Base-by-base conservation (phyloP, 78 protist species). In the Chrysochromulina parva region DNA sequence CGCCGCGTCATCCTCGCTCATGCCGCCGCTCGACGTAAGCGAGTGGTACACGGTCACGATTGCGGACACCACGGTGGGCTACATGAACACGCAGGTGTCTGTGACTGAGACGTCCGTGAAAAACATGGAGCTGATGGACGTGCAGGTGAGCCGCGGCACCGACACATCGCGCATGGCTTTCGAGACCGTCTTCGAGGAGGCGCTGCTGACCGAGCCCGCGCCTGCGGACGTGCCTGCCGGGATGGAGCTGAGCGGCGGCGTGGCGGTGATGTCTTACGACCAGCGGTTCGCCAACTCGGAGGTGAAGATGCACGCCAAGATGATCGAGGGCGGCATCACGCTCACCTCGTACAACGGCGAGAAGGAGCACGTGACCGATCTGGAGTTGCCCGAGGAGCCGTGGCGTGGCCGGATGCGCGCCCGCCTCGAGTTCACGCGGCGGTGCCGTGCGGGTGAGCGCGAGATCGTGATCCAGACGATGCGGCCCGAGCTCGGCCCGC, bases 91-190 rank as follows among this genome's bases (percentile, higher is more conserved):
- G 13, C 14, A 14, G 20, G 47, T 38, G 62, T 2, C 9, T 2
- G 22, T 17, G 26, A 3, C 2, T 7, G 86, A 20, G 86, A 74
- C 82, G 82, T 19, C 6, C 2, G 48, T 26, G 22, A 38, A 4
- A 22, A 24, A 6, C 48, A 48, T 52, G 59, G 85, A 76, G 85
- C 16, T 52, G 60, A 78, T 78, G 86, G 58, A 78, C 86, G 86
- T 78, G 48, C 86, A 50, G 55, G 82, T 74, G 57, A 74, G 26
- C 55, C 82, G 82, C 57, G 82, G 82, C 82, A 19, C 26, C 57
- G 82, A 74, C 82, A 74, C 82, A 10, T 74, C 82, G 82, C 82
- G 82, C 55, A 74, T 74, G 82, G 82, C 82, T 22, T 74, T 74
- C 82, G 82, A 74, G 82, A 74, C 82, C 19, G 82, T 74, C 82